A percentile compares a stretch with the other conserved stretches of the same genome.
Conservation (phyloP, 1,284 basidiomycete species). For the Microbotryum violaceum region DNA sequence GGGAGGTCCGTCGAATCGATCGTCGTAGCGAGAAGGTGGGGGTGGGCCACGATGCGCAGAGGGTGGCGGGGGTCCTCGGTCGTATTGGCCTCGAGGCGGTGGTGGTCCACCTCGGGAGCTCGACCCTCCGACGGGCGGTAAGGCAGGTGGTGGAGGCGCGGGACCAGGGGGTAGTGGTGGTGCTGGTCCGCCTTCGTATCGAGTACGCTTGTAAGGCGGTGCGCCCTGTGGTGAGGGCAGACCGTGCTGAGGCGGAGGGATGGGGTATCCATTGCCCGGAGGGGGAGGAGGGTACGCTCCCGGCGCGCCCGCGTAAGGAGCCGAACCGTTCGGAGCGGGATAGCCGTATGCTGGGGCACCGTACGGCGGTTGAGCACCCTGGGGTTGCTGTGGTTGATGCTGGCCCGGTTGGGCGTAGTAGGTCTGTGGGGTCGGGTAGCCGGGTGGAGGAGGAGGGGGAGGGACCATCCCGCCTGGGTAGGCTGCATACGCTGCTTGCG, state of each 20-base stretch:
- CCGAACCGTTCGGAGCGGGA: constrained; percentile 20
- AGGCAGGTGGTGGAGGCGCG: constrained; percentile 6
- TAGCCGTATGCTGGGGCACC: constrained; percentile 14
- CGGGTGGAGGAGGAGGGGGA: neutral
- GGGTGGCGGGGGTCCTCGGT: neutral
- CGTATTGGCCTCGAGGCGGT: neutral
- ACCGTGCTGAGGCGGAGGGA: neutral
- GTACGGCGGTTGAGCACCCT: neutral
- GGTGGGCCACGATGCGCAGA: neutral
- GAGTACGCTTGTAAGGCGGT: constrained; percentile 30
- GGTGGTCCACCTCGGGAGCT: constrained; percentile 2
- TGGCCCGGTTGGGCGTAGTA: neutral
- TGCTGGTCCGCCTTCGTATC: constrained; percentile 21
- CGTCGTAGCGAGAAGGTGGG: neutral
- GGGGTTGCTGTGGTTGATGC: neutral
- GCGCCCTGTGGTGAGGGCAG: constrained; percentile 16
- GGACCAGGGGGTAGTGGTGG: constrained; percentile 10
- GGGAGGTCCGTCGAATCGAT: neutral
- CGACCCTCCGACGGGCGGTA: constrained; percentile 1
- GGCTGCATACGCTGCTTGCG: constrained; percentile 8
- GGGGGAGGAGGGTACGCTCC: neutral
- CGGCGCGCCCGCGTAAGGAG: constrained; percentile 9
- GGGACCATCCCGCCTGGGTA: neutral
- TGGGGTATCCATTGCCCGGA: neutral
- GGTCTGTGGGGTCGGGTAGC: neutral